Conservation (phyloP, 2,329 filamentous ascomycete genomes). For the Aschersonia sp. region DNA sequence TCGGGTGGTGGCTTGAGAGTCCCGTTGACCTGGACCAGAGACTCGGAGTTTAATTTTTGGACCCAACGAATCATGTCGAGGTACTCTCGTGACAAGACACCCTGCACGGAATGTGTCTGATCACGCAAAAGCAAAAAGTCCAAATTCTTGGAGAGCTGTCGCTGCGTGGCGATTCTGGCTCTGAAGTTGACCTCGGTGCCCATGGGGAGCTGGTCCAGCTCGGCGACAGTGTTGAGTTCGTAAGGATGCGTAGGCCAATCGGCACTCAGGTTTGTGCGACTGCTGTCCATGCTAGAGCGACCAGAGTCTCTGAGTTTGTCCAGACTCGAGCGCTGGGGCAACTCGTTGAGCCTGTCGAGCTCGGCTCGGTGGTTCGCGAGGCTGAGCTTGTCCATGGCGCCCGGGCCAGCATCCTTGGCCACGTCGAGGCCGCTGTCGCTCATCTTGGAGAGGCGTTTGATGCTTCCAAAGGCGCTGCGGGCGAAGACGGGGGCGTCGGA, state of each 20-base stretch:
- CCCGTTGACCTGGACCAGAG: slow-evolving; percentile 63
- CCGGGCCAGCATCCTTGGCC: slow-evolving; percentile 12
- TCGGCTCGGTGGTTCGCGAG: slow-evolving; percentile 9
- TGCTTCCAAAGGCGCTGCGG: slow-evolving; percentile 8
- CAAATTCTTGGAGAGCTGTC: slow-evolving; percentile 67
- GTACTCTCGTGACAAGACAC: slow-evolving; percentile 45
- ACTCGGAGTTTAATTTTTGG: slow-evolving; percentile 67
- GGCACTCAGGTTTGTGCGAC: slow-evolving; percentile 19
- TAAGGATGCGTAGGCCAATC: slow-evolving; percentile 24
- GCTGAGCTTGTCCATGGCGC: slow-evolving; percentile 13
- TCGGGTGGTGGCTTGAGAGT: slow-evolving; percentile 60
- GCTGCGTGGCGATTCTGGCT: slow-evolving; percentile 42
- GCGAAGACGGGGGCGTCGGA: background rate
- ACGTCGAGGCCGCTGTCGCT: slow-evolving; percentile 19
- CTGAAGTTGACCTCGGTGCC: slow-evolving; percentile 26
- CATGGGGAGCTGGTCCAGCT: slow-evolving; percentile 20
- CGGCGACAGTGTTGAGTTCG: slow-evolving; percentile 22
- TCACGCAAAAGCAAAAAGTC: slow-evolving; percentile 81
- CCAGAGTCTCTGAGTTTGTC: slow-evolving; percentile 12
- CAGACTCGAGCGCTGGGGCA: slow-evolving; percentile 11
- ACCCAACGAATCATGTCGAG: slow-evolving; percentile 77
- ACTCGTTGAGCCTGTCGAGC: slow-evolving; percentile 7
- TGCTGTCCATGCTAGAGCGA: slow-evolving; percentile 16
- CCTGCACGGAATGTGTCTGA: slow-evolving; percentile 71
- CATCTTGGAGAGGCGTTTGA: slow-evolving; percentile 11